Base-by-base conservation (phyloP, 176 grass and related monocot genomes). In the Dendrocalamus sinicus region DNA sequence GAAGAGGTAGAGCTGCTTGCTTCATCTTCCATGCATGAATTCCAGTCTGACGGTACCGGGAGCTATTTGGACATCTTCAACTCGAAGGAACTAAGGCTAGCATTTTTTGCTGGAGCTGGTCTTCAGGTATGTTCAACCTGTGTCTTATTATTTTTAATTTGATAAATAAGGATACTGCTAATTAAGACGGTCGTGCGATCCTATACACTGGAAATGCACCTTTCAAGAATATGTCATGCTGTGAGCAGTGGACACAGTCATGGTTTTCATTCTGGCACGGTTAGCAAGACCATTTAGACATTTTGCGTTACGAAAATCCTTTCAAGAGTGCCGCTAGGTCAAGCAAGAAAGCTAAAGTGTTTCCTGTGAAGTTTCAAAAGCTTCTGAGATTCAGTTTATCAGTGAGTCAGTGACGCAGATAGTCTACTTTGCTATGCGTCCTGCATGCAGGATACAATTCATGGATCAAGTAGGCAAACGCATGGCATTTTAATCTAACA, bases 31-130 rank as follows among this genome's bases (percentile, higher is more conserved):
- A 88, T 95, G 83, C 85, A 94, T 75, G 96, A 95, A 71, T 81
- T 89, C 59, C 73, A 81, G 76, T 92, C 86, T 65, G 64, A 90
- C 60, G 81, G 77, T 35, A 90, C 88, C 81, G 70, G 70, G 37
- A 89, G 91, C 73, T 95, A 86, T 81, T 71, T 94, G 77, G 90
- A 95, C 57, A 90, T 98, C 63, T 94, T 98, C 69, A 93, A 89
- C 75, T 94, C 54, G 0, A 98, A 95, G 70, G 96, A 98, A 89
- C 85, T 98, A 65, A 86, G 93, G 59, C 88, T 95, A 77, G 96
- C 96, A 1, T 95, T 98, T 94, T 93, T 86, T 19, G 93, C 93
- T 66, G 96, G 96, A 80, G 96, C 96, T 83, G 96, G 93, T 40
- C 93, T 98, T 83, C 96, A 98, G 93, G 96, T 98, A 81, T 75